Conservation (phyloP, 129 eudicot genomes). For the Apium graveolens region DNA sequence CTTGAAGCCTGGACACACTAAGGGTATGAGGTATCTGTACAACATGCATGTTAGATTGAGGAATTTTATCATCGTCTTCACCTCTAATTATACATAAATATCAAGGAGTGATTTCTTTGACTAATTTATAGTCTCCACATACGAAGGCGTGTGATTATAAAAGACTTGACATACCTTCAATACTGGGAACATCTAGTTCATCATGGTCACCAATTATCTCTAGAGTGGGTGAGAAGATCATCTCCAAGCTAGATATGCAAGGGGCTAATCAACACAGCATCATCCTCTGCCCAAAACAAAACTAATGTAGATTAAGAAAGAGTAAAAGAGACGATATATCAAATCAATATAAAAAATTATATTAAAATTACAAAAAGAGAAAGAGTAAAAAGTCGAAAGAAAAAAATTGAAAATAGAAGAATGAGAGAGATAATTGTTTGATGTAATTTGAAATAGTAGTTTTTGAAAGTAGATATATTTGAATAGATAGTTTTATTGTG, state of each 20-base stretch:
- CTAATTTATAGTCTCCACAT: background rate
- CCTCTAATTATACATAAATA: background rate
- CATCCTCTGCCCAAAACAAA: no score
- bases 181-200: constrained; percentile 21
- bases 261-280: no score
- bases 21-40: background rate
- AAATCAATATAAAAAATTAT: no score
- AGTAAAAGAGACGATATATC: no score
- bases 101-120: background rate
- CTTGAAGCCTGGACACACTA: background rate
- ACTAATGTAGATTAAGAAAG: no score
- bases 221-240: constrained; percentile 70
- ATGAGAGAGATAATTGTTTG: no score
- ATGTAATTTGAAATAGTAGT: no score
- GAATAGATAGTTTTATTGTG: no score
- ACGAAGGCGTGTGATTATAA: background rate
- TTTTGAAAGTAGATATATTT: no score
- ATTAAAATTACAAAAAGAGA: no score
- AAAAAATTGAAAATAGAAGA: no score
- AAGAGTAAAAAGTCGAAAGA: no score
- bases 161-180: constrained; percentile 40
- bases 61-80: background rate
- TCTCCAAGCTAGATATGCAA: constrained; percentile 42
- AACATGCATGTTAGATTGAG: background rate
- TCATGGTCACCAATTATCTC: constrained; percentile 36